A percentile compares a stretch with the other conserved stretches of the same genome.
Evolutionary conservation across 1,139 yeast genomes (phyloP).

Genomic region (Suhomyces bokatorum): DNA sequence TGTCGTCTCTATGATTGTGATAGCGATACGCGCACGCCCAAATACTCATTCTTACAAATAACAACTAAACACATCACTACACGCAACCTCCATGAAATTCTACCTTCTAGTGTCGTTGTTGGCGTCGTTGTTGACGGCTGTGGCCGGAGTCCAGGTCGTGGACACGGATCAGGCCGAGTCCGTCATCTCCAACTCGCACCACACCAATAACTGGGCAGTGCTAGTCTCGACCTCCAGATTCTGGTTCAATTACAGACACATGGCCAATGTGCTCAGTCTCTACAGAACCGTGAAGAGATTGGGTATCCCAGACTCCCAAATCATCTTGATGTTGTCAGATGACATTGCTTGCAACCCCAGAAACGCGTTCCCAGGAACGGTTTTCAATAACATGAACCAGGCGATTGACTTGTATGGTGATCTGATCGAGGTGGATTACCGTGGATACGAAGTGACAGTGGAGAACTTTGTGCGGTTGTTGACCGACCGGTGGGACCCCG

Average conservation of each 20-base stretch:
- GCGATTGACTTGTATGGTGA: slow-evolving; percentile 95
- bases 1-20: slow-evolving; percentile 7
- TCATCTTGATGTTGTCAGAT: slow-evolving; percentile 91
- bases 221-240: slow-evolving; percentile 92
- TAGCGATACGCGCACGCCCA: slow-evolving; percentile 1
- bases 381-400: slow-evolving; percentile 90
- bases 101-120: slow-evolving; percentile 5
- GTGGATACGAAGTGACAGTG: slow-evolving; percentile 98
- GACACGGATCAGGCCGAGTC: slow-evolving; percentile 24
- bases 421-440: slow-evolving; percentile 90
- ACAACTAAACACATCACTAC: background rate
- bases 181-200: slow-evolving; percentile 40
- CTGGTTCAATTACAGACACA: slow-evolving; percentile 97
- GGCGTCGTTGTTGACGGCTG: slow-evolving; percentile 4
- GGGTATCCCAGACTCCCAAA: slow-evolving; percentile 97
- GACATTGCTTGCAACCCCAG: slow-evolving; percentile 97
- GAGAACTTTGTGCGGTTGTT: slow-evolving; percentile 87
- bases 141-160: slow-evolving; percentile 14
- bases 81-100: slow-evolving; percentile 11
- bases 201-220: slow-evolving; percentile 93
- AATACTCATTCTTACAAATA: background rate
- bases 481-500: slow-evolving; percentile 94
- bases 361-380: slow-evolving; percentile 94
- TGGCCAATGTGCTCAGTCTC: slow-evolving; percentile 94
- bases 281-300: slow-evolving; percentile 92